Evolutionary conservation across 2,329 filamentous ascomycete species (phyloP).

Genomic region (Colletotrichum theobromicola): DNA sequence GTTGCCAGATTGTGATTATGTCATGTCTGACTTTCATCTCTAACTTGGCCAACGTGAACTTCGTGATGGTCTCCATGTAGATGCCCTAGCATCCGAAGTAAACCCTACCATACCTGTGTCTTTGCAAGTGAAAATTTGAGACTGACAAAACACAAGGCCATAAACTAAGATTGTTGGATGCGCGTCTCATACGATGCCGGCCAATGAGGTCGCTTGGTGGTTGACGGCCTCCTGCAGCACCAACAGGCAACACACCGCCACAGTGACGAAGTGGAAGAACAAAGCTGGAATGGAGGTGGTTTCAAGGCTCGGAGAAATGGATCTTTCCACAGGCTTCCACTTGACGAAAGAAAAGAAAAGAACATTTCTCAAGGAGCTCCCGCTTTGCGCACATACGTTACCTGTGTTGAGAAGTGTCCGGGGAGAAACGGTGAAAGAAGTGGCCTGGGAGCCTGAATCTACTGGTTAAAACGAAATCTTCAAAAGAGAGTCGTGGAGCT

Average conservation of each 20-base stretch:
- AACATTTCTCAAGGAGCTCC: no score
- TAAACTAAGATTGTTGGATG: background rate
- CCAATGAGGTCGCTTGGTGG: background rate
- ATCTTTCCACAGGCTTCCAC: background rate
- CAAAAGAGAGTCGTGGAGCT: background rate
- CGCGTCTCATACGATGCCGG: background rate
- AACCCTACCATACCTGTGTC: background rate
- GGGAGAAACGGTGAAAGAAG: no score
- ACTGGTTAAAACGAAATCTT: background rate
- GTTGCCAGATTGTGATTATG: background rate
- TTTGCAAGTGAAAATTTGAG: background rate
- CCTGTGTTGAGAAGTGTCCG: no score
- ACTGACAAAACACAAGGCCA: background rate
- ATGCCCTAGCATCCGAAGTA: background rate
- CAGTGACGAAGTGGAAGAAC: background rate
- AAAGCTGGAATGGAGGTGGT: background rate
- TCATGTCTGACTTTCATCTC: background rate
- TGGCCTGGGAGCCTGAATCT: no score
- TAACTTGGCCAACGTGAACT: background rate
- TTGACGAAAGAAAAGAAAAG: background rate
- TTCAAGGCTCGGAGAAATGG: rapidly evolving
- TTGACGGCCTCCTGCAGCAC: background rate
- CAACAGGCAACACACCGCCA: background rate
- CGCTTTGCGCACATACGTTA: no score
- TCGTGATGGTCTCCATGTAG: background rate